Evolutionary conservation across 2,329 filamentous ascomycete species (phyloP), one percentile per base, ranked within the genome.

Genomic region (Teratosphaeriaceae sp.): DNA sequence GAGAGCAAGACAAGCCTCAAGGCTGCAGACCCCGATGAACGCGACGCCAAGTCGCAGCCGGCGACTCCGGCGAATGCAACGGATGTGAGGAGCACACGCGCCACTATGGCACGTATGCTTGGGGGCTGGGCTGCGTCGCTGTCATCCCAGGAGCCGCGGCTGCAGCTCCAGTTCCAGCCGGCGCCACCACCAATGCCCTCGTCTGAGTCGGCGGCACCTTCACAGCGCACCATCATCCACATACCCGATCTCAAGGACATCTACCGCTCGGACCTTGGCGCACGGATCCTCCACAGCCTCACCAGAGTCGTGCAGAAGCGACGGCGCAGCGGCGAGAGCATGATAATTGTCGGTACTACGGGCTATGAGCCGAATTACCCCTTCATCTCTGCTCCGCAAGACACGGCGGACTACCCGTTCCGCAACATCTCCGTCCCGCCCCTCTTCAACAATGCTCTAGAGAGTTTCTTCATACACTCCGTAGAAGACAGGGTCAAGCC

Each of bases 331-430:
- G 88, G 88, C 3, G 76, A 81, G 52, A 78, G 77, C 46, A 75
- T 95, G 40, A 75, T 89, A 43, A 74, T 96, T 15, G 66, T 97
- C 23, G 92, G 89, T n/a, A 88, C 85, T 5, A 83, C 84, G 8
- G 73, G 72, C 1, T 72, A 53, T 13, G 45, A 34, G 16, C 31
- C 37, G n/a, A 44, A 36, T 27, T 42, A 27, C 12, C 15, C 35
- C 8, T 52, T 50, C 43, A 38, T 42, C 38, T 35, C 30, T 42
- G 35, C 38, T 42, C 21, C 31, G 20, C 36, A 44, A 29, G 35
- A 68, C 8, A 59, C 62, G 19, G 62, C 71, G 27, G 67, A 71
- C 36, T 62, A 66, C 15, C 68, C 71, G 23, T 74, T 73, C 33
- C 69, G 75, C 40, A 75, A 71, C 27, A 71, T 82, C 18, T 60